Base-by-base conservation (phyloP, 2,329 filamentous ascomycete species). In the Colletotrichum lini region DNA sequence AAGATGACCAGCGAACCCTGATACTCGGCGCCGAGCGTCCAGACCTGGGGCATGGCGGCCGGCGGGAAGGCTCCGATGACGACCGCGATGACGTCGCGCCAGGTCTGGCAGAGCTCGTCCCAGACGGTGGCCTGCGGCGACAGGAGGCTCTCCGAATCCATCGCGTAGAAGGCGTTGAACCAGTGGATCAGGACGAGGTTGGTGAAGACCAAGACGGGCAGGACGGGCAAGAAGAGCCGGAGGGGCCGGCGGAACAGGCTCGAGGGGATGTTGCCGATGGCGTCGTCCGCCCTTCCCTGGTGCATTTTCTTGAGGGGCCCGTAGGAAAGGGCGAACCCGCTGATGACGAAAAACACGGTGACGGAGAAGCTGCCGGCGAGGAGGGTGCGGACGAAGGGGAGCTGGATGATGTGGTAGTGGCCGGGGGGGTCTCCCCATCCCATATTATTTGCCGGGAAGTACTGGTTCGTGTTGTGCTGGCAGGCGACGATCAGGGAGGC, bases 1-100 rank as follows among this genome's bases (percentile, higher is more conserved):
- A 90, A 91, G n/a, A 90, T 81, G 67, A 88, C 82, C 75, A 91
- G 84, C 2, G 87, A 89, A 77, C 86, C 87, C 70, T 86, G 82
- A 75, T 88, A 90, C 77, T 91, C 89, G 58, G 90, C 84, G 4
- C 89, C 88, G 45, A 91, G 90, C 4, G 89, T 90, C 89, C 89
- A 91, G 21, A 90, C 79, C 72, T 90, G 89, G 26, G 87, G 82
- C 75, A 90, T 87, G 75, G 89, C 88, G 42, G 78, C 81, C 3
- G 47, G 68, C 5, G 9, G n/a, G 23, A 30, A 18, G 26, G 65
- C 47, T 6, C 50, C 26, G 3, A 30, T n/a, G 15, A 60, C 79
- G 65, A 83, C 80, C 85, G 85, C 87, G 70, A 81, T 80, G 79
- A 86, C 88, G 30, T 88, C 77, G 61, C 88, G 83, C 44, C 87